Percentiles rank a stretch among this genome's conserved stretches.
Conservation (phyloP, 225 moss, liverwort and hornwort genomes). For the Lunularia cruciata region DNA sequence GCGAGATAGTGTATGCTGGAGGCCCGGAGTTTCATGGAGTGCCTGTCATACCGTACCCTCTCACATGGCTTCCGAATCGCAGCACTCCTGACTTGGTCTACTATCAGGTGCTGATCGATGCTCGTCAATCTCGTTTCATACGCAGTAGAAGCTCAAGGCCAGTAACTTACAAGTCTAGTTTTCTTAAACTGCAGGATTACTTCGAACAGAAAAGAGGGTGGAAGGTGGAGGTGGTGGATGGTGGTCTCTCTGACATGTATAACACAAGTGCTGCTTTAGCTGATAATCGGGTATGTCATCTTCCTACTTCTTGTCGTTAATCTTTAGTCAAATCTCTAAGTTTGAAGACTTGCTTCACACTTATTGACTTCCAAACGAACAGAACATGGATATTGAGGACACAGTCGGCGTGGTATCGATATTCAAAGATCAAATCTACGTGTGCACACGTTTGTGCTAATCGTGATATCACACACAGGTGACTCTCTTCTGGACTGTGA, state of each 20-base stretch:
- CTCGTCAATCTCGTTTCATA: background rate
- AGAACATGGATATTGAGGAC: too few relatives aligned
- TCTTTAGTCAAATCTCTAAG: too few relatives aligned
- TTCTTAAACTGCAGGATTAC: constrained; percentile 56
- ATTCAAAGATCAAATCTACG: too few relatives aligned
- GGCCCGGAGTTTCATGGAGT: constrained; percentile 81
- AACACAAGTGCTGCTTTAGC: constrained; percentile 80
- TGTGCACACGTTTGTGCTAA: background rate
- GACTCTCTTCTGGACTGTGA: constrained; percentile 88
- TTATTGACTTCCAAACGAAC: too few relatives aligned
- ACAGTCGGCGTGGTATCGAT: too few relatives aligned
- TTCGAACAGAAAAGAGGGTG: constrained; percentile 90
- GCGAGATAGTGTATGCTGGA: constrained; percentile 70
- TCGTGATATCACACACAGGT: constrained; percentile 29
- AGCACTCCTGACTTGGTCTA: constrained; percentile 88
- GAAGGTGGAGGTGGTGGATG: constrained; percentile 98
- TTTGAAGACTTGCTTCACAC: too few relatives aligned
- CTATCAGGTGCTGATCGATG: constrained; percentile 51
- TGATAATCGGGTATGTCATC: constrained; percentile 55
- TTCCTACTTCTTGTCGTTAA: background rate
- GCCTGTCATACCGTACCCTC: constrained; percentile 60
- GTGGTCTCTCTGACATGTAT: constrained; percentile 99
- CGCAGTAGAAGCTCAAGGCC: background rate
- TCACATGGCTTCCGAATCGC: constrained; percentile 88
- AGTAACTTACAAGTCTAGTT: background rate